Conservation (phyloP, 208 protist genomes). For the Paratrypanosoma confusum region DNA sequence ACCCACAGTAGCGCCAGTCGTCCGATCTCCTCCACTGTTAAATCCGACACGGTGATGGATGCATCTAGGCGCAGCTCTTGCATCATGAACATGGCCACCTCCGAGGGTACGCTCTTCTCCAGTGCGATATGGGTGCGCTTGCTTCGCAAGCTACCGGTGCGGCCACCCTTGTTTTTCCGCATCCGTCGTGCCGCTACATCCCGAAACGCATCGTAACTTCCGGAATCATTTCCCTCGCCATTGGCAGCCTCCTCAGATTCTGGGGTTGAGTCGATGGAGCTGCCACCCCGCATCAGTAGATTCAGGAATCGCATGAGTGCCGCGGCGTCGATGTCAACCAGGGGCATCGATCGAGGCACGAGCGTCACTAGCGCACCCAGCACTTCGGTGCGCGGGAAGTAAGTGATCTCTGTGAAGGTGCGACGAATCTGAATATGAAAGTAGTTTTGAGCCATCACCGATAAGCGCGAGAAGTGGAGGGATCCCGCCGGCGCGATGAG, state of each 20-base stretch:
- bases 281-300: constrained; percentile 57
- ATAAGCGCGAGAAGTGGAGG: constrained; percentile 74
- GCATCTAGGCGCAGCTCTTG: constrained; percentile 78
- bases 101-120: constrained; percentile 32
- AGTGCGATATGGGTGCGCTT: constrained; percentile 62
- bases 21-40: constrained; percentile 58
- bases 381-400: constrained; percentile 79
- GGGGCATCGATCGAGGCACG: constrained; percentile 43
- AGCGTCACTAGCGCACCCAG: constrained; percentile 70
- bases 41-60: constrained; percentile 60
- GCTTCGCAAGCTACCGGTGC: too few relatives aligned
- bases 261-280: too few relatives aligned
- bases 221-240: too few relatives aligned
- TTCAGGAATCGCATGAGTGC: constrained; percentile 74
- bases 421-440: constrained; percentile 70
- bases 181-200: too few relatives aligned
- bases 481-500: constrained; percentile 58
- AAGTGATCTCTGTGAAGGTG: constrained; percentile 73
- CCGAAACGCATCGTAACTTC: too few relatives aligned
- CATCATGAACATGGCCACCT: constrained; percentile 77
- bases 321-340: constrained; percentile 45
- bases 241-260: too few relatives aligned
- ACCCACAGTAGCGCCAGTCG: constrained; percentile 57
- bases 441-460: constrained; percentile 66
- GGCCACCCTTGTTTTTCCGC: too few relatives aligned